Base-by-base conservation (phyloP, 2,329 filamentous ascomycete species). In the Colletotrichum costaricense region DNA sequence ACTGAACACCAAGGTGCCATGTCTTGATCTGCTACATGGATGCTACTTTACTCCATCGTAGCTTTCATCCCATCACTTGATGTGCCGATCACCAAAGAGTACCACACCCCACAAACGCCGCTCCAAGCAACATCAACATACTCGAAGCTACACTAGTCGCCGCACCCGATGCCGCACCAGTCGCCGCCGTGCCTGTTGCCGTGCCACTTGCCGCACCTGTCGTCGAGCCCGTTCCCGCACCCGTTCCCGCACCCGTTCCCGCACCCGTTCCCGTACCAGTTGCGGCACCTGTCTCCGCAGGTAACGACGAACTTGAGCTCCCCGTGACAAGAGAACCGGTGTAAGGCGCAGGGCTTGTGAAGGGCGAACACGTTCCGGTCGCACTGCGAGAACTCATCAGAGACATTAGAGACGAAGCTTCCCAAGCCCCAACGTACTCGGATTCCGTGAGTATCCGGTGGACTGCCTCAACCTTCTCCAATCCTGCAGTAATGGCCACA, bases 401-500 rank as follows among this genome's bases (percentile, higher is more conserved):
- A 30, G 65, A 72, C n/a, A 72, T 33, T 26, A 38, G 35, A 30
- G 33, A 35, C 8, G 69, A 63, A n/a, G 58, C 57, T 14, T 68
- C 6, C 42, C 42, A 49, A 49, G 42, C 42, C 42, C 42, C 42
- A n/a, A 49, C 16, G 7, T 55, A 28, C 42, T 35, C n/a, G 19
- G 7, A 24, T 30, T 24, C 4, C 9, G 42, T 55, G 24, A 55
- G 33, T 57, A 63, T 68, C 14, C 49, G 62, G n/a, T 66, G 67
- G 19, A 66, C 60, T 12, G 52, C 42, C 28, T 55, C 26, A 1
- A 73, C 42, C 55, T 73, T 56, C 4, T 71, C 67, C 59, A 73
- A 11, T 6, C 70, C 70, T 4, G 67, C 67, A n/a, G 70, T 73
- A 12, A 71, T 16, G 22, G 56, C 67, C 59, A 60, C 70, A 38